Evolutionary conservation across 2,329 filamentous ascomycete genomes (phyloP).

Genomic region (Nothophaeocryptopus gaeumannii): DNA sequence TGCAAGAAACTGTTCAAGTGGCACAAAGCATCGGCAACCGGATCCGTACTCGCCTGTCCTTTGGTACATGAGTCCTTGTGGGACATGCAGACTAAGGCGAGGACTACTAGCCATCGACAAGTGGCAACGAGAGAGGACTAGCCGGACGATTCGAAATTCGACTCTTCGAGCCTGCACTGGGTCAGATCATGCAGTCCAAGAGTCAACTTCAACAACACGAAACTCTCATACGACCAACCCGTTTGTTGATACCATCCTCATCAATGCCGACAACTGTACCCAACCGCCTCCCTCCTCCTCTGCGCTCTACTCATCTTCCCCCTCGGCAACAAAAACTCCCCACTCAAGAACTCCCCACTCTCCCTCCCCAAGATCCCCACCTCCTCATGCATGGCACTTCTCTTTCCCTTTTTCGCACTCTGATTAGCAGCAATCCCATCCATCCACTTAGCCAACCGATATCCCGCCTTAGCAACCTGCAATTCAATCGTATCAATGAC

Average conservation of each 20-base stretch:
- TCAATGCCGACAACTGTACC: constrained; percentile 6
- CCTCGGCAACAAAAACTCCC: constrained; percentile 1
- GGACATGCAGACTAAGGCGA: too few species aligned
- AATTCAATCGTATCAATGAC: constrained; percentile 40
- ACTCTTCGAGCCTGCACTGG: too few species aligned
- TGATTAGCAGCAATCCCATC: constrained; percentile 32
- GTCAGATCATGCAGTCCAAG: too few species aligned
- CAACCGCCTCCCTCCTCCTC: constrained; percentile 12
- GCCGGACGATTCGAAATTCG: too few species aligned
- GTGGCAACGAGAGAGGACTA: too few species aligned
- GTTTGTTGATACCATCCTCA: background rate
- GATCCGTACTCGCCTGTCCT: too few species aligned
- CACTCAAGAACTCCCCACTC: background rate
- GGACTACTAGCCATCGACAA: too few species aligned
- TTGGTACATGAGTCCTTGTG: too few species aligned
- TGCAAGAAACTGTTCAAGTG: too few species aligned
- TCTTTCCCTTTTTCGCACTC: constrained; percentile 4
- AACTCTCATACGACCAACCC: too few species aligned
- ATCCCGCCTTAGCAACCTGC: constrained; percentile 45
- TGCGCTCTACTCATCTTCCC: constrained; percentile 2
- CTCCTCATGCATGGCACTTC: background rate
- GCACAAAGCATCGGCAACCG: too few species aligned
- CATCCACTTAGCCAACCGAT: constrained; percentile 37
- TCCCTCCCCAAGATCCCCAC: background rate
- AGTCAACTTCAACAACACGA: too few species aligned